Evolutionary conservation across 1,284 basidiomycete species (phyloP), one percentile per base, ranked within the genome.

Genomic region (Apiotrichum domesticum): DNA sequence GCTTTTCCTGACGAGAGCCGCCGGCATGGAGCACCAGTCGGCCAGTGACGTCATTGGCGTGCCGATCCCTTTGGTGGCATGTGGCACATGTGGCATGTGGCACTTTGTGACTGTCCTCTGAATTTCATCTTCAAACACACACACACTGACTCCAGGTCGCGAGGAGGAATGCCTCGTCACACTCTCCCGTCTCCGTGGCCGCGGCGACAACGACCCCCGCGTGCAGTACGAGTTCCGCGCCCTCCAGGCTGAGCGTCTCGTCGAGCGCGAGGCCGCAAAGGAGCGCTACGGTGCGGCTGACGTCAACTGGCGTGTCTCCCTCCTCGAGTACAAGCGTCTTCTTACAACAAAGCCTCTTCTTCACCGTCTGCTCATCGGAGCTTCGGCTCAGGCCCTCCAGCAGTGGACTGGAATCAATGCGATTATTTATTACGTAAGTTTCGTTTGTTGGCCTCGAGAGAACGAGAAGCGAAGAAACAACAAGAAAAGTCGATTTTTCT

Each of bases 151-250:
- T 8, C 13, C 37, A 42, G 66, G 65, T 6, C 57, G 61, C 34
- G 66, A 71, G 42, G 61, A 66, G 37, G 68, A 70, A 51, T 52
- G 62, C 0, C 59, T 59, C 35, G 3, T 47, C 11, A 59, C 62
- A 35, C 65, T 71, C 32, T 59, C 65, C 9, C 47, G 56, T 21
- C 63, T 72, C 32, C 66, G 70, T 32, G 48, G 59, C 11, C 51
- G 59, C 13, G 62, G 64, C 7, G 49, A 55, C 46, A 37, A 58
- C 15, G 56, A 62, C 46, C 57, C 64, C 0, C 53, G 62, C 6
- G 64, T 71, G 33, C 51, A 62, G 50, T 50, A 63, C 44, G 69
- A 70, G 51, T 64, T 54, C 51, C 60, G 66, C 49, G 65, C 70
- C 37, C 61, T 71, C 58, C 70, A 68, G 57, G 62, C 67, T 0